phyloP scores from a whole-genome alignment of 2,329 filamentous ascomycete species.

The Chaetomium sp. region DNA sequence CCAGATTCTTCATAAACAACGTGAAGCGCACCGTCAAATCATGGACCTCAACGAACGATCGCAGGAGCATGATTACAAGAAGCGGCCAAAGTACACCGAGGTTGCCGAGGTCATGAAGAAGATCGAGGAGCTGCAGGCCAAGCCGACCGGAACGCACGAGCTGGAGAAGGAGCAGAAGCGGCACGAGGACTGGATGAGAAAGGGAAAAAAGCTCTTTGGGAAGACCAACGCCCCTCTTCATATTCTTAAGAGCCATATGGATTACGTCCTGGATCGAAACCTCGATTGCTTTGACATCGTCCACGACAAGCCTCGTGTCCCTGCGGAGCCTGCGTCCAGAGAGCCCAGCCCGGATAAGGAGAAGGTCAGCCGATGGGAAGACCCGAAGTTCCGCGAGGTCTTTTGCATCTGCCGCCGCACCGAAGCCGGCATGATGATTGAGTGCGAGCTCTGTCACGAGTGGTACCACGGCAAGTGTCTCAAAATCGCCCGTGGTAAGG shows the following conservation, averaged over 20 bases:
- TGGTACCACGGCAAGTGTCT: conserved; percentile 99
- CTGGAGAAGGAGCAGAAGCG: conserved; percentile 90
- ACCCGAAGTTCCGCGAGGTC: conserved; percentile 65
- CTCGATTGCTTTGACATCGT: conserved; percentile 83
- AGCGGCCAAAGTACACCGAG: conserved; percentile 80
- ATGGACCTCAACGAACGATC: conserved; percentile 73
- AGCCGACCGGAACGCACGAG: conserved; percentile 83
- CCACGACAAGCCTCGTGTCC: conserved; percentile 76
- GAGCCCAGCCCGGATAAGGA: conserved; percentile 56
- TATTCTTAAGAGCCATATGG: conserved; percentile 90
- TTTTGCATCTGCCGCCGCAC: conserved; percentile 94
- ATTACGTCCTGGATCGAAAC: conserved; percentile 86
- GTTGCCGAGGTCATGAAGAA: conserved; percentile 86
- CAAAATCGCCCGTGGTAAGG: conserved; percentile 94
- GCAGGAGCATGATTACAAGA: conserved; percentile 65
- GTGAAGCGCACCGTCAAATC: conserved; percentile 87
- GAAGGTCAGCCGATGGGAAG: conserved; percentile 50
- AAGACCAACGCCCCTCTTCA: conserved; percentile 97
- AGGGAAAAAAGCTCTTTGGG: conserved; percentile 94
- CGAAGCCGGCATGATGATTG: conserved; percentile 99
- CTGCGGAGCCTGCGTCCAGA: conserved; percentile 85
- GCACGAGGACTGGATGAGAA: conserved; percentile 98
- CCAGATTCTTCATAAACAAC: conserved; percentile 88
- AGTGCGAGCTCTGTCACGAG: conserved; percentile 96
- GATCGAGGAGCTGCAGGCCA: conserved; percentile 83